Evolutionary conservation across 2,329 filamentous ascomycete species (phyloP).

Genomic region (Ustulina deusta): DNA sequence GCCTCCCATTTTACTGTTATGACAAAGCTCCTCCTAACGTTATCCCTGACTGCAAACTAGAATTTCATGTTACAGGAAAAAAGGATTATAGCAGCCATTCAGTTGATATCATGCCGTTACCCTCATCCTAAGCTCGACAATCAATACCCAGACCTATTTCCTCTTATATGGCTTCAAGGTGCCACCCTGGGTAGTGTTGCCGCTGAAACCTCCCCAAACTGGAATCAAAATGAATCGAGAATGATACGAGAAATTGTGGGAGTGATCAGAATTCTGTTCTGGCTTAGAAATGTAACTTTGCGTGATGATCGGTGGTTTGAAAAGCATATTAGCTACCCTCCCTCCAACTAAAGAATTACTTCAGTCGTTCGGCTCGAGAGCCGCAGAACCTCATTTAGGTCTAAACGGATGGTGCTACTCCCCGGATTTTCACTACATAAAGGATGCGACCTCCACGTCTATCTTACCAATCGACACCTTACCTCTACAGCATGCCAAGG

Average conservation of each 20-base stretch:
- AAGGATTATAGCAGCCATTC: no score
- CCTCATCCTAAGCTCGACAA: background rate
- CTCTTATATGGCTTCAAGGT: background rate
- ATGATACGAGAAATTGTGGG: background rate
- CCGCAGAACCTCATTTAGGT: slow-evolving; percentile 24
- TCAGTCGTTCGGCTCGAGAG: slow-evolving; percentile 20
- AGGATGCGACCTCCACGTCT: slow-evolving; percentile 20
- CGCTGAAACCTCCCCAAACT: background rate
- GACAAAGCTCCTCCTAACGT: no score
- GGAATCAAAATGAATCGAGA: background rate
- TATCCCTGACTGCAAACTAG: no score
- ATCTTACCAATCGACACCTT: slow-evolving; percentile 13
- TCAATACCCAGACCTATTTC: background rate
- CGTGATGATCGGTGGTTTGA: no score
- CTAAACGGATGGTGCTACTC: slow-evolving; percentile 11
- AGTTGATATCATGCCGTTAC: background rate
- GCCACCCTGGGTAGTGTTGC: background rate
- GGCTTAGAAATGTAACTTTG: background rate
- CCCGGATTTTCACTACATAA: slow-evolving; percentile 35
- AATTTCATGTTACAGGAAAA: no score
- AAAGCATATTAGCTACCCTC: background rate
- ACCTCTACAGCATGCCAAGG: slow-evolving; percentile 9
- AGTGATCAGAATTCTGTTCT: background rate
- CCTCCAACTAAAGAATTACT: background rate
- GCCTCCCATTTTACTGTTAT: no score